Evolutionary conservation across 164 flowering plant genomes (phyloP).

Genomic region (Vitis rotundifolia): DNA sequence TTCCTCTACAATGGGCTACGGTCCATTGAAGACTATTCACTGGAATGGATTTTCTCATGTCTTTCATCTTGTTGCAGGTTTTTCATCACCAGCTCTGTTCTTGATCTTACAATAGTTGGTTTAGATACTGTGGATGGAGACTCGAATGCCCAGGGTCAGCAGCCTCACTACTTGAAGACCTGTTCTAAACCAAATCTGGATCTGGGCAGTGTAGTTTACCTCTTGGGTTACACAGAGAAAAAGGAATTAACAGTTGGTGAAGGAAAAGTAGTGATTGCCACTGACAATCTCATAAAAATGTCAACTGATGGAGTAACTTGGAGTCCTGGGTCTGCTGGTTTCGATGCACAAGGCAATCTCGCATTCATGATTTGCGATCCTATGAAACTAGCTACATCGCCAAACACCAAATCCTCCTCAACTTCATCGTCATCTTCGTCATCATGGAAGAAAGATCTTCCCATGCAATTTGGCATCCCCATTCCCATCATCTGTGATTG

Average conservation of each 20-base stretch:
- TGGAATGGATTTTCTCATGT: background rate
- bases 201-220: constrained; percentile 76
- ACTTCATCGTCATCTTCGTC: constrained; percentile 74
- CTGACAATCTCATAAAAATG: constrained; percentile 91
- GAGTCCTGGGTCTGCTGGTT: constrained; percentile 97
- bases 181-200: constrained; percentile 77
- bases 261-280: constrained; percentile 94
- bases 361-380: constrained; percentile 99
- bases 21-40: too few relatives aligned
- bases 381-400: constrained; percentile 97
- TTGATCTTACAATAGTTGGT: constrained; percentile 94
- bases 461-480: constrained; percentile 94
- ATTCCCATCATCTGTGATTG: constrained; percentile 89
- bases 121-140: constrained; percentile 80
- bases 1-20: too few relatives aligned
- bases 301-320: constrained; percentile 81
- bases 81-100: constrained; percentile 89
- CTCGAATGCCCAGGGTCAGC: constrained; percentile 53
- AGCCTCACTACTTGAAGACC: constrained; percentile 78
- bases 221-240: constrained; percentile 71
- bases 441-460: constrained; percentile 77
- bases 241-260: constrained; percentile 77
- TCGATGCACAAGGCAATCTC: constrained; percentile 92
- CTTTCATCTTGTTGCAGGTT: constrained; percentile 60
- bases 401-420: constrained; percentile 73